Percentiles rank a stretch among this genome's conserved stretches.
These are phyloP conservation scores for Mollisiaceae sp. DNA, from an alignment of 2,329 filamentous ascomycete genomes.

Conservation along the genomic window DNA sequence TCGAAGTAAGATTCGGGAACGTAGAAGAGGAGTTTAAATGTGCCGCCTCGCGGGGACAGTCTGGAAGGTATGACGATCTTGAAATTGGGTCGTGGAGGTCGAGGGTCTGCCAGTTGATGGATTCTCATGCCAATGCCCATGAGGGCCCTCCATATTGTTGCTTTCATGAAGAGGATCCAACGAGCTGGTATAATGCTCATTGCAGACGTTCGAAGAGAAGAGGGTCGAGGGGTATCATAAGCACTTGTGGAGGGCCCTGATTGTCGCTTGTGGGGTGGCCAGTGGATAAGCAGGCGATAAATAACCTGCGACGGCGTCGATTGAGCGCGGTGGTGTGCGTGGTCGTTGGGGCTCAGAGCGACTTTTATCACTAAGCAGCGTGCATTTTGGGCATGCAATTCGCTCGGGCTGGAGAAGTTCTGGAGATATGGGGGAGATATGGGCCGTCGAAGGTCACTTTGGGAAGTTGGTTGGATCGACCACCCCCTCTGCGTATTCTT, in stretches of 20 bases:
- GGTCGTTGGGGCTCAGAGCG: slow-evolving; percentile 4
- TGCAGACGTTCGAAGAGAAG: not conserved
- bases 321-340: not conserved
- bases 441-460: not conserved
- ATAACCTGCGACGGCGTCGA: not conserved
- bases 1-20: slow-evolving; percentile 47
- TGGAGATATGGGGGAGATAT: not conserved
- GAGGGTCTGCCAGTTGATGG: slow-evolving; percentile 41
- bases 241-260: slow-evolving; percentile 2
- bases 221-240: slow-evolving; percentile 4
- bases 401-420: not conserved
- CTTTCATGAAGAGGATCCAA: slow-evolving; percentile 40
- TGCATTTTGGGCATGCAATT: not conserved
- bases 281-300: not conserved
- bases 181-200: slow-evolving; percentile 31
- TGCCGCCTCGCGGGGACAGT: slow-evolving; percentile 36
- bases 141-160: slow-evolving; percentile 41
- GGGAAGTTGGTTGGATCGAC: not conserved
- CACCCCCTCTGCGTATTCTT: not conserved
- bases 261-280: too few species aligned
- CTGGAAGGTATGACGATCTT: slow-evolving; percentile 42
- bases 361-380: not conserved
- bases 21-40: slow-evolving; percentile 51
- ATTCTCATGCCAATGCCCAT: slow-evolving; percentile 45
- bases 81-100: slow-evolving; percentile 40